Conservation (phyloP, 345 rosid species). For the Arabidopsis suecica region DNA sequence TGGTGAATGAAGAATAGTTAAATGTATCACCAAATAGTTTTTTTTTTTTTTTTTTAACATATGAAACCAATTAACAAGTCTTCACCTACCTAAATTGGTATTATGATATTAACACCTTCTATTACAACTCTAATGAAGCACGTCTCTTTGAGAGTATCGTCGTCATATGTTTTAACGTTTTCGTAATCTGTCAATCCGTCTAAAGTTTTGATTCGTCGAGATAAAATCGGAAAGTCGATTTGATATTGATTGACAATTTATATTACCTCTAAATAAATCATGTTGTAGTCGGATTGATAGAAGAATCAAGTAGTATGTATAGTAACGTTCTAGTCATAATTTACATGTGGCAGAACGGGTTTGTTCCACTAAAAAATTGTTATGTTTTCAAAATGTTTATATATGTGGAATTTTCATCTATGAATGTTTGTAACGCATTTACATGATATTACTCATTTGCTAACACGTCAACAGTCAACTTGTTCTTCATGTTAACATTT, state of each 20-base stretch:
- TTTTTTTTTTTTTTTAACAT: too few relatives aligned
- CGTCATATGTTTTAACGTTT: constrained; percentile 10
- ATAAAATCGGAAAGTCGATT: background rate
- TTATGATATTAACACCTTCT: background rate
- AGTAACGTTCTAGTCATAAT: background rate
- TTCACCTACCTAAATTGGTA: background rate
- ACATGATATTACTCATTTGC: background rate
- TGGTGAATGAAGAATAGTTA: too few relatives aligned
- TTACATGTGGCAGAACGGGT: background rate
- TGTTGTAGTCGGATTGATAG: background rate
- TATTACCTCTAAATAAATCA: background rate
- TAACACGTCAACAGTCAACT: constrained; percentile 20
- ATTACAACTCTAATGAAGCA: background rate
- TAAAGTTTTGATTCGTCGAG: background rate
- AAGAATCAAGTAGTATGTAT: background rate
- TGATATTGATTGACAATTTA: background rate
- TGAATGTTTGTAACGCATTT: constrained; percentile 13
- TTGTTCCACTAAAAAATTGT: background rate
- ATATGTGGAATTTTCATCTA: constrained; percentile 2
- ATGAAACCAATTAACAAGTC: background rate
- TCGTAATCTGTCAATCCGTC: background rate
- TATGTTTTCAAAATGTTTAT: background rate
- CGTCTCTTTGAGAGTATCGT: constrained; percentile 12
- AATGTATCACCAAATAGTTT: too few relatives aligned
- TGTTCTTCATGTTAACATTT: background rate